These are phyloP conservation scores for Obelidium mucronatum DNA, from an alignment of 192 early-diverging fungal species.

Conservation along the genomic window DNA sequence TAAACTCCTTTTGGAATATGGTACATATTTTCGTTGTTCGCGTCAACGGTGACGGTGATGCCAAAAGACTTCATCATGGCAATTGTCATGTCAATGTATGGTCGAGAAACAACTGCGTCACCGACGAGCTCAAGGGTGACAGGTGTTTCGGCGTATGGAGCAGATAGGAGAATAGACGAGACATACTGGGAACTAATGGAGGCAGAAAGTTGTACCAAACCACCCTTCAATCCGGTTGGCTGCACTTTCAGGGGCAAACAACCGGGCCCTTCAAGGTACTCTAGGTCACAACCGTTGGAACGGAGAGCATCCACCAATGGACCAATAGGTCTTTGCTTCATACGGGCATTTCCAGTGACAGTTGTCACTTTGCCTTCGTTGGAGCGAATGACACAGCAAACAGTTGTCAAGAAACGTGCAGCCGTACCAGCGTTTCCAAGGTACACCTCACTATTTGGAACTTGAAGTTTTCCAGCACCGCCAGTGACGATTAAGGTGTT, in stretches of 20 bases:
- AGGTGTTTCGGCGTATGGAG: conserved; percentile 85
- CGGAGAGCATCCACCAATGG: conserved; percentile 86
- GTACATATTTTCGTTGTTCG: conserved; percentile 71
- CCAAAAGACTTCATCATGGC: conserved; percentile 98
- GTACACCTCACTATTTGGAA: conserved; percentile 83
- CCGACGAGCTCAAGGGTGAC: conserved; percentile 87
- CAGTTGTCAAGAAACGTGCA: conserved; percentile 91
- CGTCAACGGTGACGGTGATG: conserved; percentile 60
- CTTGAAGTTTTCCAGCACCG: conserved; percentile 76
- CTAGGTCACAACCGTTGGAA: conserved; percentile 79
- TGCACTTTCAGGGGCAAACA: conserved; percentile 86
- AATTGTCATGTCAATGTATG: conserved; percentile 99
- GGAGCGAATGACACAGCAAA: conserved; percentile 74
- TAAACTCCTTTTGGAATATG: conserved; percentile 81
- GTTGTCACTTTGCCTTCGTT: conserved; percentile 37
- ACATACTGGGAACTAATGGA: conserved; percentile 98
- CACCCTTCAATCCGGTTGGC: conserved; percentile 84
- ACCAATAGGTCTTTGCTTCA: conserved; percentile 96
- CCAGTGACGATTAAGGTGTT: conserved; percentile 88
- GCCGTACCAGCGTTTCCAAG: conserved; percentile 98
- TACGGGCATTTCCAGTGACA: conserved; percentile 94
- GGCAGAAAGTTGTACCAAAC: conserved; percentile 87
- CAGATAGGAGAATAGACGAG: conserved; percentile 93
- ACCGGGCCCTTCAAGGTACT: conserved; percentile 80
- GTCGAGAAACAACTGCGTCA: conserved; percentile 94